Conservation (phyloP, 2,329 filamentous ascomycete species). For the Cladophialophora immunda region DNA sequence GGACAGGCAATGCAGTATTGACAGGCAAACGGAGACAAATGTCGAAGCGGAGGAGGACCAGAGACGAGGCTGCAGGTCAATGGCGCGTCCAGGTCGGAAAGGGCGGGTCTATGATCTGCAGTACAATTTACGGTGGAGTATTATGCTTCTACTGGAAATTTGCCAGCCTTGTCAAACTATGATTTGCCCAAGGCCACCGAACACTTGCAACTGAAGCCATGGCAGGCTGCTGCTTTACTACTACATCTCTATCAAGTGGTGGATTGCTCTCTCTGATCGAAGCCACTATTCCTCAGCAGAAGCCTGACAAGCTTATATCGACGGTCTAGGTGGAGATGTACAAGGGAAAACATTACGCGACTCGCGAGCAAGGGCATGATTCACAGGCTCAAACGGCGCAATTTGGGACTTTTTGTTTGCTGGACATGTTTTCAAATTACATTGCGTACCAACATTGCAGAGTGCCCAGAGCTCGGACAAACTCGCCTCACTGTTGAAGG, state of each 20-base stretch:
- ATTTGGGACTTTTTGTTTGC: neutral
- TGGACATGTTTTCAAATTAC: neutral
- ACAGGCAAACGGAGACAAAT: neutral
- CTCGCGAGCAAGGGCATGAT: neutral
- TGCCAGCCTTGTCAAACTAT: neutral
- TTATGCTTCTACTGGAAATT: neutral
- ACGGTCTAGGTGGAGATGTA: too few species aligned
- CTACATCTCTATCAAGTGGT: too few species aligned
- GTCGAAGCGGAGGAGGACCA: constrained; percentile 2
- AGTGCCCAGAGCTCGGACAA: neutral
- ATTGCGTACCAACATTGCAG: neutral
- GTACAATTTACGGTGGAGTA: neutral
- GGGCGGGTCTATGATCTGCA: neutral
- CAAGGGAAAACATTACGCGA: neutral
- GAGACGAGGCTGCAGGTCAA: constrained; percentile 28
- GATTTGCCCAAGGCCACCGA: too few species aligned
- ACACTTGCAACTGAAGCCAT: too few species aligned
- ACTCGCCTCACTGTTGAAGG: neutral
- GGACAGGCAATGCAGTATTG: neutral
- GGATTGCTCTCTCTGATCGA: too few species aligned
- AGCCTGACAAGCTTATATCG: too few species aligned
- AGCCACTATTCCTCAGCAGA: too few species aligned
- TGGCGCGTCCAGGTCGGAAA: constrained; percentile 22
- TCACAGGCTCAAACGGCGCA: too few species aligned
- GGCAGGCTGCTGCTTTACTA: too few species aligned